phyloP scores from a whole-genome alignment of 2,329 filamentous ascomycete species.

The Neonectria hederae region DNA sequence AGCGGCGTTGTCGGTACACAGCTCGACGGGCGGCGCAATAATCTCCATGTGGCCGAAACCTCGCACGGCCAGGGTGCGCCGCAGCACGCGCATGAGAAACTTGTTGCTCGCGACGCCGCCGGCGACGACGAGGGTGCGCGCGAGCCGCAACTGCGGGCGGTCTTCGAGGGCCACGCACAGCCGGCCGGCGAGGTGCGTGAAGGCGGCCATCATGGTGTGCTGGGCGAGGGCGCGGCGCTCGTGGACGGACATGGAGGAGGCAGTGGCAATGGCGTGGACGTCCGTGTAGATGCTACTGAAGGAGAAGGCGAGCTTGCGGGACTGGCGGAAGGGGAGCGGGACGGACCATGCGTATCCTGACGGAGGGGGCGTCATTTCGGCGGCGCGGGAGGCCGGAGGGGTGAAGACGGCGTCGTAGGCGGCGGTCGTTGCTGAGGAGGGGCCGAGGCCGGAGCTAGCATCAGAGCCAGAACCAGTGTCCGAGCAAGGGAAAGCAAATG shows the following conservation, averaged over 20 bases:
- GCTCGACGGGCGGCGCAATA: conserved; percentile 75
- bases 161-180: conserved; percentile 72
- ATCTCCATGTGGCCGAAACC: conserved; percentile 71
- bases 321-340: conserved; percentile 70
- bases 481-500: conserved; percentile 75
- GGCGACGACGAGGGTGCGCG: conserved; percentile 78
- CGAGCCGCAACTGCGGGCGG: conserved; percentile 42
- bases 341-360: conserved; percentile 69
- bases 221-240: conserved; percentile 77
- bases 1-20: conserved; percentile 95
- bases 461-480: conserved; percentile 23
- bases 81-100: conserved; percentile 76
- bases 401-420: conserved; percentile 59
- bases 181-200: conserved; percentile 85
- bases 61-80: conserved; percentile 67
- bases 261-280: conserved; percentile 53
- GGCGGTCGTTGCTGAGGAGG: conserved; percentile 17
- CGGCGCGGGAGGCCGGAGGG: conserved; percentile 64
- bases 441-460: conserved; percentile 23
- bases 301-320: conserved; percentile 70
- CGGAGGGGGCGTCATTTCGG: conserved; percentile 61
- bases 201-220: conserved; percentile 80
- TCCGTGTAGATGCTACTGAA: conserved; percentile 76
- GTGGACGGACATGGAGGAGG: conserved; percentile 54
- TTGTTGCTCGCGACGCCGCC: conserved; percentile 90